Base-by-base conservation (phyloP, 805 yeast genomes). In the Teunomyces kruisii region DNA sequence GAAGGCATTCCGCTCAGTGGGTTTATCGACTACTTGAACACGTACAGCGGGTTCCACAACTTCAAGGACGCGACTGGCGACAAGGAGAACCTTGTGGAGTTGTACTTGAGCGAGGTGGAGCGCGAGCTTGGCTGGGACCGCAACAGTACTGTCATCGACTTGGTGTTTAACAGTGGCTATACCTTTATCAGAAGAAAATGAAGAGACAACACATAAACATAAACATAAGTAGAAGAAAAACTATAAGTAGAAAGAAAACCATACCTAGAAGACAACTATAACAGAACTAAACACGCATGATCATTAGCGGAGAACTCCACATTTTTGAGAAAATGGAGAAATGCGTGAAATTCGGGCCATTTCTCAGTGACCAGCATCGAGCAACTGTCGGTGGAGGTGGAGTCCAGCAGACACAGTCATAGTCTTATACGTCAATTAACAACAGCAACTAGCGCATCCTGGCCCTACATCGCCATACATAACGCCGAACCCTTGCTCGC, bases 41-140 rank as follows among this genome's bases (percentile, higher is more conserved):
- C 96, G 0, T 84, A 83, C 76, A 84, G 94, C 56, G 76, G 87
- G 1, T 80, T 76, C 59, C 88, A 83, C 62, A 70, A 67, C 33
- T 85, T 81, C 78, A 63, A 65, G 40, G 65, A 65, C 14, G 63
- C 57, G 1, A 67, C 75, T 6, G 67, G 70, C 1, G 58, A 58
- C 36, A 54, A 52, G 24, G 68, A 67, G 4, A 53, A 61, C 1
- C 64, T 69, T 33, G 61, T 74, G 10, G 64, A 72, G 14, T 66
- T 65, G 41, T 46, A 61, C 37, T 43, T 65, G 29, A 43, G 53
- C 1, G 69, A 67, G 10, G 56, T 76, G n/a, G 68, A 74, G 44
- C 47, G 56, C 0, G 68, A 59, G 45, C 59, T 73, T n/a, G 76
- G 76, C 0, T 79, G 83, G 82, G 65, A 62, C 19, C 49, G 64